Conservation (phyloP, 169 alveolate genomes). For the Eimeria zaria region DNA sequence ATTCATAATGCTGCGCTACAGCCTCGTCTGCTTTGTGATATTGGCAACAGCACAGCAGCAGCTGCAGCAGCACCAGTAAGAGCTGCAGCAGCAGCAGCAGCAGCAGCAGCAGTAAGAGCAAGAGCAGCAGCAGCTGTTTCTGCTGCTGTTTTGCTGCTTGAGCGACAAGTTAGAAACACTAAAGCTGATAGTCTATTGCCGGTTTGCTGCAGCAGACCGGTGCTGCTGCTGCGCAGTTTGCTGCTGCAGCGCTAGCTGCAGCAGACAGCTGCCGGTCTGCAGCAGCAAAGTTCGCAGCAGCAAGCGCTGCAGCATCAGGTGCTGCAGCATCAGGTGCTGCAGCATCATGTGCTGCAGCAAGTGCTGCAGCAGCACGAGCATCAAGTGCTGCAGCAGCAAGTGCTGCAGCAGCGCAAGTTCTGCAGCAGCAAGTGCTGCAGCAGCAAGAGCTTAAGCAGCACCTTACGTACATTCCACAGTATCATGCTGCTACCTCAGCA, state of each 20-base stretch:
- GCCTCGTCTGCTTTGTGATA: background rate
- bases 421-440: slow-evolving; percentile 6
- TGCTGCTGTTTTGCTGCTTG: background rate
- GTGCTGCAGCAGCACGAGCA: background rate
- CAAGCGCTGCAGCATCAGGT: background rate
- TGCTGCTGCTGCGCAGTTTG: too few relatives aligned
- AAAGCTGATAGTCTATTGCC: too few relatives aligned
- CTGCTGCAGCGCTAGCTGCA: background rate
- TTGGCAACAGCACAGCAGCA: background rate
- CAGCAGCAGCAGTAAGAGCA: too few relatives aligned
- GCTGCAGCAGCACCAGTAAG: too few relatives aligned
- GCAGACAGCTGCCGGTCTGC: background rate
- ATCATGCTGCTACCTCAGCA: too few relatives aligned
- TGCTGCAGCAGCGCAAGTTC: background rate
- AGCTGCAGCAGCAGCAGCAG: too few relatives aligned
- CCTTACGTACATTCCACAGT: background rate
- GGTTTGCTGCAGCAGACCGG: background rate
- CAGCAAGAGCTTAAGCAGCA: background rate
- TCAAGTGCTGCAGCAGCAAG: background rate
- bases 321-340: slow-evolving; percentile 6
- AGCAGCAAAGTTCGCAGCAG: background rate
- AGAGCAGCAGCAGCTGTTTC: background rate
- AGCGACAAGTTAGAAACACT: too few relatives aligned
- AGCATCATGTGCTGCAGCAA: background rate
- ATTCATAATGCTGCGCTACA: background rate